Conservation (phyloP, 257 asterid species). For the Petunia axillaris region DNA sequence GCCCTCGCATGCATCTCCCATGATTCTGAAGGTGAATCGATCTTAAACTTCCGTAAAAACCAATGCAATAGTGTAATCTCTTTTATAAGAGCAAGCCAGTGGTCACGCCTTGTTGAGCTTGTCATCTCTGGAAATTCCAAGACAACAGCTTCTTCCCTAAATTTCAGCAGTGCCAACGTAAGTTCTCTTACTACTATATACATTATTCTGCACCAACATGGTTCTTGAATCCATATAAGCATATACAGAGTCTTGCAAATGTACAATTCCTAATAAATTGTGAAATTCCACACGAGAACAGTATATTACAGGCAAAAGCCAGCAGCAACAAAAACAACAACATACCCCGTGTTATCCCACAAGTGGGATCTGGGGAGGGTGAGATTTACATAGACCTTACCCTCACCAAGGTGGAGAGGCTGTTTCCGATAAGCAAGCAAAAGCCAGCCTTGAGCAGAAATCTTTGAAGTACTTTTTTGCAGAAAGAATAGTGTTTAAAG, state of each 20-base stretch:
- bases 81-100: slow-evolving; percentile 81
- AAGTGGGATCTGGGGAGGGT: too few species aligned
- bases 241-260: not conserved
- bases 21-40: slow-evolving; percentile 51
- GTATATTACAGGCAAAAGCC: not conserved
- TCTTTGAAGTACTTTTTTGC: not conserved
- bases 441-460: not conserved
- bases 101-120: slow-evolving; percentile 88
- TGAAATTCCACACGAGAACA: not conserved
- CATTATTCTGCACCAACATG: not conserved
- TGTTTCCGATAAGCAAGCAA: not conserved
- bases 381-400: too few species aligned
- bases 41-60: slow-evolving; percentile 54
- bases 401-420: too few species aligned
- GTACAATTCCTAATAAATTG: not conserved
- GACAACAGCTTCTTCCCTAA: slow-evolving; percentile 67
- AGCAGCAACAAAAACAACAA: not conserved
- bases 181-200: not conserved
- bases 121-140: slow-evolving; percentile 93
- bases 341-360: too few species aligned
- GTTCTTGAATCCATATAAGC: not conserved
- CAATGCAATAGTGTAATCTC: slow-evolving; percentile 71
- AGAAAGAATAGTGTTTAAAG: not conserved
- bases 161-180: not conserved
- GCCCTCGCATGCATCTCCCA: slow-evolving; percentile 88